Percentiles rank a stretch among this genome's conserved stretches.
Evolutionary conservation across 2,329 filamentous ascomycete genomes (phyloP).

Genomic region (Didymella pinodella): DNA sequence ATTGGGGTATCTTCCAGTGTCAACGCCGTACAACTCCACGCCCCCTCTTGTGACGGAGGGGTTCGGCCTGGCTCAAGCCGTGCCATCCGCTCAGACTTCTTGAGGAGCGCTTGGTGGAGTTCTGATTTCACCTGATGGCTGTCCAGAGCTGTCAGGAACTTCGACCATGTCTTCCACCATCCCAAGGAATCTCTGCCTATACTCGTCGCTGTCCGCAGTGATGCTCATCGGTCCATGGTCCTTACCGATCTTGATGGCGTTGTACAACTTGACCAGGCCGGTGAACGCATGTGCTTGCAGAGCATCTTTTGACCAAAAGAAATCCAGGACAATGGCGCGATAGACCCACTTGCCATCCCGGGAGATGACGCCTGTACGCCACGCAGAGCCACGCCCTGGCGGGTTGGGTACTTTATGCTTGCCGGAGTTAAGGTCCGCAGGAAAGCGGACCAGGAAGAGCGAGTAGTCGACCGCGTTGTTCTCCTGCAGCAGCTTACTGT

Average conservation of each 20-base stretch:
- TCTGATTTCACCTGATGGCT: slow-evolving; percentile 42
- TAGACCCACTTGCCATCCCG: slow-evolving; percentile 72
- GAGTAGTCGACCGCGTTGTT: slow-evolving; percentile 78
- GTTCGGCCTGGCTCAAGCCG: no score
- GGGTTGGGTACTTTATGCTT: slow-evolving; percentile 41
- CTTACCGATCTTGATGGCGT: slow-evolving; percentile 61
- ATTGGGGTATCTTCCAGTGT: slow-evolving; percentile 5
- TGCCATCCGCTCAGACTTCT: slow-evolving; percentile 10
- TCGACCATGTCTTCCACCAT: slow-evolving; percentile 58
- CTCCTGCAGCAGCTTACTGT: slow-evolving; percentile 69
- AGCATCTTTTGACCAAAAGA: slow-evolving; percentile 81
- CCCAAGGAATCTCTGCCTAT: slow-evolving; percentile 64
- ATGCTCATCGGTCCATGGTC: slow-evolving; percentile 76
- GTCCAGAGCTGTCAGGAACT: slow-evolving; percentile 43
- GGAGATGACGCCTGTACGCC: slow-evolving; percentile 69
- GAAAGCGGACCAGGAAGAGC: slow-evolving; percentile 71
- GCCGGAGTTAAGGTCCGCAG: slow-evolving; percentile 44
- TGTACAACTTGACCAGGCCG: slow-evolving; percentile 69
- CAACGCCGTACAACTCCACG: background rate
- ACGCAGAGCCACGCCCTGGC: slow-evolving; percentile 53
- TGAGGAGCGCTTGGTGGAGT: slow-evolving; percentile 23
- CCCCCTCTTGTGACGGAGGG: background rate
- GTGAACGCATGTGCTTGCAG: slow-evolving; percentile 72
- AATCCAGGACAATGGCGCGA: slow-evolving; percentile 73
- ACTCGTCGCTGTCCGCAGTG: slow-evolving; percentile 73